Conservation (phyloP, 2,329 filamentous ascomycete species). For the Hymenoscyphus salicellus region DNA sequence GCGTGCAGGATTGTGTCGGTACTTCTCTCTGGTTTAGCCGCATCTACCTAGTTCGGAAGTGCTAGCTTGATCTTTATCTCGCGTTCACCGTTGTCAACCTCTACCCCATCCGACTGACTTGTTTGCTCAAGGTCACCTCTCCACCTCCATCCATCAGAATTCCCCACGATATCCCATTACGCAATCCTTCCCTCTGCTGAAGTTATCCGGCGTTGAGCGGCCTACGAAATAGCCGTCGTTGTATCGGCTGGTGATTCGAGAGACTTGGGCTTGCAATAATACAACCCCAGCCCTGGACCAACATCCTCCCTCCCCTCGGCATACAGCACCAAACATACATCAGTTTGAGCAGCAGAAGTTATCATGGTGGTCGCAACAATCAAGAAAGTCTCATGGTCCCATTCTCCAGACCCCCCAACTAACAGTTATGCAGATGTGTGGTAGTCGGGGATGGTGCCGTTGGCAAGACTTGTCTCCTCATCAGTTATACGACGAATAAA, state of each 20-base stretch:
- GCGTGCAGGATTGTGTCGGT: not conserved
- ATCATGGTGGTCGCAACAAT: conserved; percentile 53
- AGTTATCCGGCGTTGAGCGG: not conserved
- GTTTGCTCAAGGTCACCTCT: conserved; percentile 1
- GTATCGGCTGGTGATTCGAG: not conserved
- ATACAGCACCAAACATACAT: conserved; percentile 4
- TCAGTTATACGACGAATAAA: conserved; percentile 99
- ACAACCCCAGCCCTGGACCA: conserved; percentile 3
- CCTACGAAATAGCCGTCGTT: not conserved
- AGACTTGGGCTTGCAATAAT: not conserved
- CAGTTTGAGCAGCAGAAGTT: conserved; percentile 7
- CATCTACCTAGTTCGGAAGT: conserved; percentile 6
- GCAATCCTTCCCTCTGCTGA: not conserved
- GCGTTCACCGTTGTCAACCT: not conserved
- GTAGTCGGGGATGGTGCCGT: conserved; percentile 99
- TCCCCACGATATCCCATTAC: not conserved
- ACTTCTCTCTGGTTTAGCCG: conserved; percentile 7
- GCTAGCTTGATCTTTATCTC: conserved; percentile 3
- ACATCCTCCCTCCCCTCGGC: not conserved
- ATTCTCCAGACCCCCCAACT: conserved; percentile 28
- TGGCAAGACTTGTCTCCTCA: conserved; percentile 97
- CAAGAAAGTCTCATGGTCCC: conserved; percentile 9
- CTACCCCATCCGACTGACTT: not conserved
- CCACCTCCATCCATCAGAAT: not conserved
- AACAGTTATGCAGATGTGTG: conserved; percentile 71